Conservation (phyloP, 1,139 yeast species). For the Blastobotrys buckinghamii region DNA sequence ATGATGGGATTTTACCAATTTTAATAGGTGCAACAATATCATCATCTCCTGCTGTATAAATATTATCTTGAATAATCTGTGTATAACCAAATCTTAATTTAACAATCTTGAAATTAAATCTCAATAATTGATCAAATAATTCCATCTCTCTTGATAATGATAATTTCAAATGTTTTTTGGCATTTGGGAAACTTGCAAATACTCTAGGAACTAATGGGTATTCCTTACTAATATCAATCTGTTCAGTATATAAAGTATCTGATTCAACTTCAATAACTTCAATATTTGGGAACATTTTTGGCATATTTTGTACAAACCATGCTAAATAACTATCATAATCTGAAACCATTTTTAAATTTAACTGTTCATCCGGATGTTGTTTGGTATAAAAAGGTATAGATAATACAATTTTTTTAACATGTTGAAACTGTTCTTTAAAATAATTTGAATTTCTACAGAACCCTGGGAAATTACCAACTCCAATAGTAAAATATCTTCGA, state of each 20-base stretch:
- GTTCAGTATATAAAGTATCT: slow-evolving; percentile 10
- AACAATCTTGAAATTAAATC: slow-evolving; percentile 10
- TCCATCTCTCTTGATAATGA: slow-evolving; percentile 10
- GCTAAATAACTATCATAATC: slow-evolving; percentile 11
- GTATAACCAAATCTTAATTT: slow-evolving; percentile 12
- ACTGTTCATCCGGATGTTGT: slow-evolving; percentile 5
- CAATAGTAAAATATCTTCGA: neutral
- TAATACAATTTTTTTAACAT: slow-evolving; percentile 7
- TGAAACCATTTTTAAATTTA: slow-evolving; percentile 1
- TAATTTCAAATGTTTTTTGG: slow-evolving; percentile 9
- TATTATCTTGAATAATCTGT: slow-evolving; percentile 4
- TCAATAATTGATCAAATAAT: slow-evolving; percentile 5
- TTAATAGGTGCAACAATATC: slow-evolving; percentile 9
- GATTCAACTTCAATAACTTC: slow-evolving; percentile 9
- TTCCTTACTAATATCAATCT: neutral
- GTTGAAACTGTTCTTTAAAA: slow-evolving; percentile 4
- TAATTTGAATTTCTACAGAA: slow-evolving; percentile 5
- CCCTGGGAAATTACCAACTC: slow-evolving; percentile 7
- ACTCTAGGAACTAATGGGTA: slow-evolving; percentile 8
- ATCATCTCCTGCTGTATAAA: slow-evolving; percentile 12
- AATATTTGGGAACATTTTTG: slow-evolving; percentile 9
- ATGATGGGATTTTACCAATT: slow-evolving; percentile 7
- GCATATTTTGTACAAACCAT: slow-evolving; percentile 6
- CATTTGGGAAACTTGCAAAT: slow-evolving; percentile 4
- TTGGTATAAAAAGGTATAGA: slow-evolving; percentile 11